Percentiles rank a stretch among this genome's conserved stretches.
phyloP scores from a whole-genome alignment of 108 stramenopile species.

The Halocafeteria seosinensis region DNA sequence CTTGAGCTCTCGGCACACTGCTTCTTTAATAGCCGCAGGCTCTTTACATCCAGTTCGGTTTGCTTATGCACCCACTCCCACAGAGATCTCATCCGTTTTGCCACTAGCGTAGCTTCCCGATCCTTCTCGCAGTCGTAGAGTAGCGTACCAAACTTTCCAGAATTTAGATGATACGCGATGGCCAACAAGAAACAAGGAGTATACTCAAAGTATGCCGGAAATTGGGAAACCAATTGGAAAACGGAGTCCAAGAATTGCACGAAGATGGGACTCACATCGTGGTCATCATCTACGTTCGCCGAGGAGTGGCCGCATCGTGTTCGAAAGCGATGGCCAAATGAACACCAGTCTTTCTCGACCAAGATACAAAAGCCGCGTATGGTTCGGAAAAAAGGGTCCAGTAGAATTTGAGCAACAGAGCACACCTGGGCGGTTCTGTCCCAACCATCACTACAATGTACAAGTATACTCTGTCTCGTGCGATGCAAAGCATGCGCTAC shows the following conservation, averaged over 20 bases:
- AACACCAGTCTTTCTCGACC: constrained; percentile 41
- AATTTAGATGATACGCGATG: constrained; percentile 50
- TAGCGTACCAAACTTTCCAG: constrained; percentile 75
- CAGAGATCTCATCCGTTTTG: not conserved
- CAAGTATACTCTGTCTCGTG: constrained; percentile 14
- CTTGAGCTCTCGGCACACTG: not conserved
- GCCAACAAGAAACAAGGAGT: constrained; percentile 15
- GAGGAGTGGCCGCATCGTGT: constrained; percentile 20
- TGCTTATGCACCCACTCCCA: constrained; percentile 4
- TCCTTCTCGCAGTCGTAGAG: constrained; percentile 72
- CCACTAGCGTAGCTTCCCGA: constrained; percentile 12
- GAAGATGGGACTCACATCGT: constrained; percentile 75
- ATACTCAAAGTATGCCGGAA: constrained; percentile 67
- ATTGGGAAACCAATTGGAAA: constrained; percentile 68
- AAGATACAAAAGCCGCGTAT: constrained; percentile 29
- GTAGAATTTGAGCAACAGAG: constrained; percentile 27
- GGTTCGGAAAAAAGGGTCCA: constrained; percentile 44
- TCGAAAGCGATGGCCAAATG: constrained; percentile 45
- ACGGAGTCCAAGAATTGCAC: constrained; percentile 91
- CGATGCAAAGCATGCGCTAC: constrained; percentile 10
- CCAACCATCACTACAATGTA: constrained; percentile 44
- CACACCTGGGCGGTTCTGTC: constrained; percentile 39
- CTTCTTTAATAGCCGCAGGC: not conserved
- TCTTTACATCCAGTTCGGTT: not conserved
- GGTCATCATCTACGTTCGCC: constrained; percentile 9